Conservation (phyloP, 2,329 filamentous ascomycete genomes). For the Aspergillaceae sp. region DNA sequence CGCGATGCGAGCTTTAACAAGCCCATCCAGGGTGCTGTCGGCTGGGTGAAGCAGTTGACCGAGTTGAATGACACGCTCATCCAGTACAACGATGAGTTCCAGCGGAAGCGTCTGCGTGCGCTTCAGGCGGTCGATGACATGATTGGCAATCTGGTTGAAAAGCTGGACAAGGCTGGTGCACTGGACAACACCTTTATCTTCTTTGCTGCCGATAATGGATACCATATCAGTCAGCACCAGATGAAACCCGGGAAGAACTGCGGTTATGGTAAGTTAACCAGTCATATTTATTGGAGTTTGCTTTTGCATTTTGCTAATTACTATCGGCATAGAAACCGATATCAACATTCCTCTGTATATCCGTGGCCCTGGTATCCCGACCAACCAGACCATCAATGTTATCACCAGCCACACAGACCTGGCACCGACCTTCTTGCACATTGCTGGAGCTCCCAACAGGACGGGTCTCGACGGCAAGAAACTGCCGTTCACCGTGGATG, state of each 20-base stretch:
- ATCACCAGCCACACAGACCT: conserved; percentile 57
- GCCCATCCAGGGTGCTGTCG: conserved; percentile 39
- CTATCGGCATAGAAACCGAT: conserved; percentile 29
- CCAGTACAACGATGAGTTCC: conserved; percentile 45
- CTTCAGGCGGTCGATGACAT: conserved; percentile 49
- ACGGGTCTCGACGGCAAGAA: conserved; percentile 49
- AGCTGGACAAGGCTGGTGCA: conserved; percentile 32
- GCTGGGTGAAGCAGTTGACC: conserved; percentile 38
- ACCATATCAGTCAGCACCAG: conserved; percentile 51
- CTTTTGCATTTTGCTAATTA: not conserved
- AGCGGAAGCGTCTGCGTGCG: conserved; percentile 41
- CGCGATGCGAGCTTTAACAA: conserved; percentile 55
- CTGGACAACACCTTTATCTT: conserved; percentile 50
- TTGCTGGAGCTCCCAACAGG: conserved; percentile 26
- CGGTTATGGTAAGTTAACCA: conserved; percentile 40
- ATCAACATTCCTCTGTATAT: conserved; percentile 52
- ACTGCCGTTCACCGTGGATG: conserved; percentile 36
- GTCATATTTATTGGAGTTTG: not conserved
- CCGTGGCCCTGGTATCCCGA: conserved; percentile 47
- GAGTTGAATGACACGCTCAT: conserved; percentile 39
- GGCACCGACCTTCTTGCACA: conserved; percentile 50
- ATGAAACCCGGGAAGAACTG: conserved; percentile 51
- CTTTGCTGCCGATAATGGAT: conserved; percentile 53
- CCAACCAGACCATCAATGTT: conserved; percentile 33
- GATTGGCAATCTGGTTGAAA: conserved; percentile 36